Base-by-base conservation (phyloP, 208 protist genomes). In the Phytomonas sp. region DNA sequence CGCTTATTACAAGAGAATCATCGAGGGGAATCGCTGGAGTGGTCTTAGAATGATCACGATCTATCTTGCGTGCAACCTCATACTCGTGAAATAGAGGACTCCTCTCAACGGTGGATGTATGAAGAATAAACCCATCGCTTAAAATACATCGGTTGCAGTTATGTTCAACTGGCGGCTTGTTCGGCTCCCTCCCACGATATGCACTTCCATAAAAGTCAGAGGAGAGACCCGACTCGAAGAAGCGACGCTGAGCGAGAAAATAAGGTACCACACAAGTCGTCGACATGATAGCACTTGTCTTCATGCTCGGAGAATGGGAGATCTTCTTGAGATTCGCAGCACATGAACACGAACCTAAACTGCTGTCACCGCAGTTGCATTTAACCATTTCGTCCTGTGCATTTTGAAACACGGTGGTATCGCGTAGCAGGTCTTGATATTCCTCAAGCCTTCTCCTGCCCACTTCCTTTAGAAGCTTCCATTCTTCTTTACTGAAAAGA, bases 401-500 rank as follows among this genome's bases (percentile, higher is more conserved):
- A 26, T 56, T 56, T 56, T 26, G 11, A 11, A 56, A 56, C 46
- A 7, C 6, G 20, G 46, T 26, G 20, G 46, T 23, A 26, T 56
- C 20, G 26, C 46, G 20, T 56, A 56, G 20, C 46, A 56, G 17
- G 46, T 26, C 46, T 34, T 34, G 33, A 34, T 34, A 34, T 6
- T 34, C 33, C 6, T 56, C 46, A 56, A 56, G 20, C 23, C 26
- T 56, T 26, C 26, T 26, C 46, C 23, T 56, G 26, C 46, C 46
- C 17, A 72, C 64, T 56, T 82, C 70, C 37, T 51, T 33, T 26
- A 84, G 51, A 61, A 88, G 64, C 31, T 67, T 69, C 28, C 74
- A 60, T 66, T 88, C 82, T 15, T 80, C 74, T 2, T 70, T 67
- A n/a, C 75, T 81, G 51, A 88, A 88, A 29, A 84, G 77, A 51